These are phyloP conservation scores for Exserohilum turcica DNA, from an alignment of 2,329 filamentous ascomycete genomes.

Conservation along the genomic window DNA sequence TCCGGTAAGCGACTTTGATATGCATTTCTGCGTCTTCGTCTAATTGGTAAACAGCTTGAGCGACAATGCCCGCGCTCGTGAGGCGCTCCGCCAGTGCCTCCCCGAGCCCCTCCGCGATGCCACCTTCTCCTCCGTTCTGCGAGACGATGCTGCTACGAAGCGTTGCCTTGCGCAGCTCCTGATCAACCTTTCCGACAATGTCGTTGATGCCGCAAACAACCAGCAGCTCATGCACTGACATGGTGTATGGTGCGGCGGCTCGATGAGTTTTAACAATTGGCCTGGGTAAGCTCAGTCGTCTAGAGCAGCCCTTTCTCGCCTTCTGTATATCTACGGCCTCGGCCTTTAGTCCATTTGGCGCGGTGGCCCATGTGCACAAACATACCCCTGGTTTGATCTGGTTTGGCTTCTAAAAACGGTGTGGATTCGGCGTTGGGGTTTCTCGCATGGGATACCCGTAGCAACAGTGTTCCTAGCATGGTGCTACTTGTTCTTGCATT, in stretches of 20 bases:
- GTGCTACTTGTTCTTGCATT: slow-evolving; percentile 30
- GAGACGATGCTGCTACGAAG: slow-evolving; percentile 97
- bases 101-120: slow-evolving; percentile 98
- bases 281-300: slow-evolving; percentile 7
- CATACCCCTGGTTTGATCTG: slow-evolving; percentile 27
- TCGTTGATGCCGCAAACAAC: slow-evolving; percentile 59
- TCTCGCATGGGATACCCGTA: slow-evolving; percentile 39
- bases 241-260: background rate
- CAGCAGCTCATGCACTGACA: slow-evolving; percentile 45
- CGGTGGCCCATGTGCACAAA: slow-evolving; percentile 22
- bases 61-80: slow-evolving; percentile 92
- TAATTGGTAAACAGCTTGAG: slow-evolving; percentile 68
- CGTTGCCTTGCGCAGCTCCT: slow-evolving; percentile 95
- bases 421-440: slow-evolving; percentile 33
- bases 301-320: slow-evolving; percentile 13
- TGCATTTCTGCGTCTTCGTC: background rate
- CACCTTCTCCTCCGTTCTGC: slow-evolving; percentile 93
- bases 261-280: slow-evolving; percentile 3
- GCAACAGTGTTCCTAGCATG: slow-evolving; percentile 23
- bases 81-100: slow-evolving; percentile 92
- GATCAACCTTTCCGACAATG: slow-evolving; percentile 93
- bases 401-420: slow-evolving; percentile 25
- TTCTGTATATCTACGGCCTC: slow-evolving; percentile 32
- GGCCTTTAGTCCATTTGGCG: slow-evolving; percentile 32
- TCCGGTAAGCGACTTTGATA: slow-evolving; percentile 67